Base-by-base conservation (phyloP, 495 filamentous ascomycete species). In the Aspergillus leporis region DNA sequence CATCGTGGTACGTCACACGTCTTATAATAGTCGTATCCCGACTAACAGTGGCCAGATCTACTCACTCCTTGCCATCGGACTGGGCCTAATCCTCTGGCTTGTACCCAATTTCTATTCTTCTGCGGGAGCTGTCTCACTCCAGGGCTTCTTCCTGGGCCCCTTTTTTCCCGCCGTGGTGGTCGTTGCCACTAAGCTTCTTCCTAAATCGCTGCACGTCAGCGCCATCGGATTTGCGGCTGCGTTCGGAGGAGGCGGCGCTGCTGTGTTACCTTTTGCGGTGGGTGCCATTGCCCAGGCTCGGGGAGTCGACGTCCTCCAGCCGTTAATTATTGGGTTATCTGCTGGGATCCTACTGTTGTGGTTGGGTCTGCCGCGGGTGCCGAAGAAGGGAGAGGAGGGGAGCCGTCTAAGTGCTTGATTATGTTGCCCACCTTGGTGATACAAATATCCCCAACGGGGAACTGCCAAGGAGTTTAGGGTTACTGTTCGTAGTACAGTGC, bases 241-340 rank as follows among this genome's bases (percentile, higher is more conserved):
- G 0, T 85, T 90, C 68, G 90, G 90, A 45, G 87, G 90, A 0
- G 82, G 82, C 8, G 92, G 92, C 0, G 91, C 90, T 3, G 90
- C 90, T 0, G 69, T 93, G 16, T 84, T 96, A 50, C 92, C 92
- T 0, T 96, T 96, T 68, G 88, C 84, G 0, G 88, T 96, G 0
- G 91, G 91, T 1, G 90, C 90, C 0, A 88, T 95, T 70, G 92
- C 91, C 7, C 87, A 94, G 70, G 83, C 81, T 16, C 88, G 84
- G 69, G 91, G 92, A 16, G 90, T 94, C 9, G 70, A 86, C 66
- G 89, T 92, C 12, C 63, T 93, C 62, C 90, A 92, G 74, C 90
- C 90, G 14, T 83, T 93, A 61, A 81, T 87, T 53, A 74, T 94
- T 69, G 88, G 82, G 22, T 68, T 93, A 48, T 75, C 92, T 21